These are phyloP conservation scores for Chamaecrista fasciculata DNA, from an alignment of 306 rosid species.

Conservation along the genomic window DNA sequence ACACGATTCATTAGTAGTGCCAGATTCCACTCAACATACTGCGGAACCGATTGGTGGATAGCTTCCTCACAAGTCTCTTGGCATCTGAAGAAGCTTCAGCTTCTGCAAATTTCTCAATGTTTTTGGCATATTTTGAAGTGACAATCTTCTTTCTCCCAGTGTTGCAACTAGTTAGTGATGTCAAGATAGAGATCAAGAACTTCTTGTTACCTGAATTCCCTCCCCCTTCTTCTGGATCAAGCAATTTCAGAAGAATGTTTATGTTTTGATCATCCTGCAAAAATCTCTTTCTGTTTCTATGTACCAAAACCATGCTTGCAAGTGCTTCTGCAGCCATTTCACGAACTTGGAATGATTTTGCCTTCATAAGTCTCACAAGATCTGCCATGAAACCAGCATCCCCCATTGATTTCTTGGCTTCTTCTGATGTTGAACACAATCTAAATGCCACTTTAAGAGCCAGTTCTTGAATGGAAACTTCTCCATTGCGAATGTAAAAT, in stretches of 20 bases:
- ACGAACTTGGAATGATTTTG: conserved; percentile 75
- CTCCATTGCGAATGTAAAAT: conserved; percentile 61
- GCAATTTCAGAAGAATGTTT: conserved; percentile 59
- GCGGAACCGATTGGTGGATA: conserved; percentile 72
- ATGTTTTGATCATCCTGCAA: conserved; percentile 78
- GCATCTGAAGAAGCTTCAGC: conserved; percentile 79
- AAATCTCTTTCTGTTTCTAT: conserved; percentile 72
- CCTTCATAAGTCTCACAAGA: conserved; percentile 67
- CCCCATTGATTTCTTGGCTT: conserved; percentile 77
- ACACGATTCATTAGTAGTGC: conserved; percentile 76
- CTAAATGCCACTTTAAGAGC: conserved; percentile 65
- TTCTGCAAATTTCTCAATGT: conserved; percentile 80
- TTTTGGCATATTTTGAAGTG: conserved; percentile 70
- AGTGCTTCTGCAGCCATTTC: conserved; percentile 87
- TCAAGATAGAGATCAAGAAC: conserved; percentile 63
- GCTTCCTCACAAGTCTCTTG: conserved; percentile 73
- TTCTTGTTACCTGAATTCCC: conserved; percentile 67
- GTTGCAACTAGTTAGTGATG: conserved; percentile 69
- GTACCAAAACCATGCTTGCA: conserved; percentile 58
- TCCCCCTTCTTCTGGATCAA: conserved; percentile 62
- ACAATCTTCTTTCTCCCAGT: conserved; percentile 79
- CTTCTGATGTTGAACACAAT: conserved; percentile 62
- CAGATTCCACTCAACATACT: conserved; percentile 76
- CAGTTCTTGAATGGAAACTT: conserved; percentile 69
- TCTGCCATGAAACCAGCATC: conserved; percentile 78